Conservation (phyloP, 148 eudicot species). For the Persicaria maculosa region DNA sequence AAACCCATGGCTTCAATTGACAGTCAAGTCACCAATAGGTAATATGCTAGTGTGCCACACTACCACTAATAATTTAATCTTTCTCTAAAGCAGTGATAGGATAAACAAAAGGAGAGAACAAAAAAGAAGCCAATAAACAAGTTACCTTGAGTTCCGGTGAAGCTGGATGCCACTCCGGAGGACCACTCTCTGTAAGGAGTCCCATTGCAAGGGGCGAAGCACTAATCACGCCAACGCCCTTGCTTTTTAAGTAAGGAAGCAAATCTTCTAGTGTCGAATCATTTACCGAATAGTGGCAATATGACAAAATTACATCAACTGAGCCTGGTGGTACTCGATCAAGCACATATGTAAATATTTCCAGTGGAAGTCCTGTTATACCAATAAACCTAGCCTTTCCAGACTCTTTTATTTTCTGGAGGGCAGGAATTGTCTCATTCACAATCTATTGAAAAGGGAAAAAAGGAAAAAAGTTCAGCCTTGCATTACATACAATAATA, state of each 20-base stretch:
- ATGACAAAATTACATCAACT: conserved; percentile 83
- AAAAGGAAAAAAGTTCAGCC: conserved; percentile 15
- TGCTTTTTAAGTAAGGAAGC: conserved; percentile 83
- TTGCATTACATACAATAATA: background rate
- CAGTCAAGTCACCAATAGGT: background rate
- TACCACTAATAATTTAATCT: too few species aligned
- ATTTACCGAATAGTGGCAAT: conserved; percentile 81
- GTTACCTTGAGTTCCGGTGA: conserved; percentile 72
- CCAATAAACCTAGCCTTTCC: conserved; percentile 91
- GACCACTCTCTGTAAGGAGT: conserved; percentile 89
- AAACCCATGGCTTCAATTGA: background rate
- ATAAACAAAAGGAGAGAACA: background rate
- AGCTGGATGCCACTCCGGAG: conserved; percentile 99
- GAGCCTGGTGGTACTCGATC: conserved; percentile 85
- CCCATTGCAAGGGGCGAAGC: conserved; percentile 99
- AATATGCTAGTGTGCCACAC: background rate
- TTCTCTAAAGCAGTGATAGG: background rate
- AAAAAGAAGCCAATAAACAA: background rate
- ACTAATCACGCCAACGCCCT: conserved; percentile 89
- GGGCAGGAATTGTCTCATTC: conserved; percentile 95
- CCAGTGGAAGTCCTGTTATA: conserved; percentile 93
- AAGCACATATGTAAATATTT: conserved; percentile 73
- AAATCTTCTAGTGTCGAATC: conserved; percentile 82
- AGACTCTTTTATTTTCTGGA: conserved; percentile 71
- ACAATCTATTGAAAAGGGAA: conserved; percentile 44